These are phyloP conservation scores for Tricholoma hemisulphureum DNA, from an alignment of 768 basidiomycete genomes.

Conservation along the genomic window DNA sequence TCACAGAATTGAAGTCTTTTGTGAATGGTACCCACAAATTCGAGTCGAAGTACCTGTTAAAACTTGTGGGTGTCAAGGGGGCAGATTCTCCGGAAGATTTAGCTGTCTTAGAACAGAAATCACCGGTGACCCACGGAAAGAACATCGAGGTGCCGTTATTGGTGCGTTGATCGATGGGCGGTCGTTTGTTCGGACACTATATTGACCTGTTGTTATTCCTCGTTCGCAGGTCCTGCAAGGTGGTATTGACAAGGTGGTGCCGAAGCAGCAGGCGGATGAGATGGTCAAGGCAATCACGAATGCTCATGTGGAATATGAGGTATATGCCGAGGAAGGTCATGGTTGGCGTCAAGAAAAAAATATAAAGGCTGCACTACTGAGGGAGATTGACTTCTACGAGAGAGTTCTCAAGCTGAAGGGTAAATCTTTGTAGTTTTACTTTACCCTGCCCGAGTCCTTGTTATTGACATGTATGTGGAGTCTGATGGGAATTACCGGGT, in stretches of 20 bases:
- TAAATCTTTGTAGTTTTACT: not conserved
- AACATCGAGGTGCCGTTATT: slow-evolving; percentile 63
- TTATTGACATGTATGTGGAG: too few relatives aligned
- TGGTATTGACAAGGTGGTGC: slow-evolving; percentile 60
- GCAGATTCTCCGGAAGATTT: slow-evolving; percentile 48
- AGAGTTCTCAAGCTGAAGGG: slow-evolving; percentile 36
- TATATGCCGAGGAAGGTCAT: slow-evolving; percentile 67
- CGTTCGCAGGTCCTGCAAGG: slow-evolving; percentile 65
- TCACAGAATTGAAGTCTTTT: slow-evolving; percentile 60
- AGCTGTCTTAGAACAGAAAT: slow-evolving; percentile 52
- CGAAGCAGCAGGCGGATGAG: slow-evolving; percentile 57
- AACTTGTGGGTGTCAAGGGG: slow-evolving; percentile 60
- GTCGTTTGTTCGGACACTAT: not conserved
- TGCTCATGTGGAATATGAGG: slow-evolving; percentile 51
- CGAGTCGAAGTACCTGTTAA: slow-evolving; percentile 55
- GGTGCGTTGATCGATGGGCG: slow-evolving; percentile 37
- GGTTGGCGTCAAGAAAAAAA: slow-evolving; percentile 58
- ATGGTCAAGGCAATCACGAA: slow-evolving; percentile 54
- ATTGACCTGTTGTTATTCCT: not conserved
- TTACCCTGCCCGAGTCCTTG: too few relatives aligned
- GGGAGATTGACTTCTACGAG: slow-evolving; percentile 55
- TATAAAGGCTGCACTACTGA: slow-evolving; percentile 51
- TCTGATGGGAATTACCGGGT: too few relatives aligned
- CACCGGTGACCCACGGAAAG: slow-evolving; percentile 60
- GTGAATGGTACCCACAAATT: slow-evolving; percentile 72